These are phyloP conservation scores for Aspergillus fructus DNA, from an alignment of 2,329 filamentous ascomycete genomes.

Conservation along the genomic window DNA sequence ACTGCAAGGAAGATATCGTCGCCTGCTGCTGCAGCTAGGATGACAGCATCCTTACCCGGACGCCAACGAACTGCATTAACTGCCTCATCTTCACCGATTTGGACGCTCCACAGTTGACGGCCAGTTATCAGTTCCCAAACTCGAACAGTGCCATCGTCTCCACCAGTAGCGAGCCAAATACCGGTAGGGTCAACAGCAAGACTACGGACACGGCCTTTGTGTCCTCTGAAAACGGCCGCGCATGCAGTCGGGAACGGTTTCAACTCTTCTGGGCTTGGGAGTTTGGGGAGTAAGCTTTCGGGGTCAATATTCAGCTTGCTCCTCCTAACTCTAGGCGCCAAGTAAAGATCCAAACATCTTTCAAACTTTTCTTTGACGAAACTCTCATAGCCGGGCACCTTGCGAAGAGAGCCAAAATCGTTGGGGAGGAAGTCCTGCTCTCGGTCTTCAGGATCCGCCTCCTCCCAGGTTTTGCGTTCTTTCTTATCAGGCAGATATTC, in stretches of 20 bases:
- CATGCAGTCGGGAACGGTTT: conserved; percentile 92
- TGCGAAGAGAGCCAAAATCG: conserved; percentile 78
- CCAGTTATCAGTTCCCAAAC: conserved; percentile 88
- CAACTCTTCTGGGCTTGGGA: conserved; percentile 89
- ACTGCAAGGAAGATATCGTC: conserved; percentile 85
- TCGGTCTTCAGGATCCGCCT: conserved; percentile 82
- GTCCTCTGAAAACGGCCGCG: conserved; percentile 81
- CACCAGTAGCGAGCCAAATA: conserved; percentile 83
- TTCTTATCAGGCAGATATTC: conserved; percentile 88
- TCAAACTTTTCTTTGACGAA: conserved; percentile 97
- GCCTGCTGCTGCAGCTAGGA: conserved; percentile 80
- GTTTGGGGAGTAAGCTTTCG: conserved; percentile 83
- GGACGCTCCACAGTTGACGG: conserved; percentile 81
- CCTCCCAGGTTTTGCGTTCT: conserved; percentile 82
- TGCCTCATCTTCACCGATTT: conserved; percentile 71
- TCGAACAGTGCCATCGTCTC: conserved; percentile 88
- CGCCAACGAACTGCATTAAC: conserved; percentile 90
- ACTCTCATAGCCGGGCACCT: conserved; percentile 84
- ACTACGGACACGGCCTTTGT: conserved; percentile 82
- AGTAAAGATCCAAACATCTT: conserved; percentile 88
- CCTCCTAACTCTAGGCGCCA: conserved; percentile 86
- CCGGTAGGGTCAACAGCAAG: conserved; percentile 83
- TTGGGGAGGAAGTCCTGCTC: conserved; percentile 85
- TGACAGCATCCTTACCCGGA: conserved; percentile 73
- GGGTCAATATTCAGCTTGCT: conserved; percentile 97